Base-by-base conservation (phyloP, 2,329 filamentous ascomycete species). In the Ascochyta fabae region DNA sequence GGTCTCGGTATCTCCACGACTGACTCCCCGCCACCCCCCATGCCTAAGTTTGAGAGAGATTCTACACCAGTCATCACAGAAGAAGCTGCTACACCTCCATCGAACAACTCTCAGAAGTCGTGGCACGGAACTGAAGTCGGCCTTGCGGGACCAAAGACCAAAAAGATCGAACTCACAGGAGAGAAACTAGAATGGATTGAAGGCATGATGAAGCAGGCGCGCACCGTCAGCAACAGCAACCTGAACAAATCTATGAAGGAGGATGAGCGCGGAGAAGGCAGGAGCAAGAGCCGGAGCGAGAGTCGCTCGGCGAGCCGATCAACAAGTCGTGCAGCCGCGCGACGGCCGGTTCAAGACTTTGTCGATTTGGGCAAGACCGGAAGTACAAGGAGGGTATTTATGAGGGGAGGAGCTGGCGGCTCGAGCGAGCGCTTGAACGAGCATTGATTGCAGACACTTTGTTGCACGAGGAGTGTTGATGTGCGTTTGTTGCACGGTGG, bases 181-280 rank as follows among this genome's bases (percentile, higher is more conserved):
- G 88, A 92, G 75, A 91, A 88, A 69, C 82, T 86, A 54, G 86
- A 88, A 35, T 95, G 91, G 91, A 89, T 95, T 9, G 88, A 93
- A 73, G 90, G 87, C 59, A 89, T 95, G 79, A 88, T 92, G 77
- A 88, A 91, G 68, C 89, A 91, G 70, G 91, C 92, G 36, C 84
- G 88, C 56, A 82, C 87, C 42, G 89, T 86, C 57, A 90, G 87
- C 67, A 90, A 88, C 68, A 84, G 84, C 52, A 86, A 86, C 71
- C 55, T 69, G 36, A 50, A 64, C 15, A 50, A 56, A 22, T 47
- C 61, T 15, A 63, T 56, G 26, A 61, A 60, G n/a, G 60, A 56
- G 6, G 55, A 61, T 6, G 62, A 62, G 13, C 46, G 58, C 15
- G 58, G 58, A 3, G 57, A 63, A 1, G 67, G 69, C 12, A 52